phyloP scores from a whole-genome alignment of 176 grass and related monocot species.

The Eleusine indica region DNA sequence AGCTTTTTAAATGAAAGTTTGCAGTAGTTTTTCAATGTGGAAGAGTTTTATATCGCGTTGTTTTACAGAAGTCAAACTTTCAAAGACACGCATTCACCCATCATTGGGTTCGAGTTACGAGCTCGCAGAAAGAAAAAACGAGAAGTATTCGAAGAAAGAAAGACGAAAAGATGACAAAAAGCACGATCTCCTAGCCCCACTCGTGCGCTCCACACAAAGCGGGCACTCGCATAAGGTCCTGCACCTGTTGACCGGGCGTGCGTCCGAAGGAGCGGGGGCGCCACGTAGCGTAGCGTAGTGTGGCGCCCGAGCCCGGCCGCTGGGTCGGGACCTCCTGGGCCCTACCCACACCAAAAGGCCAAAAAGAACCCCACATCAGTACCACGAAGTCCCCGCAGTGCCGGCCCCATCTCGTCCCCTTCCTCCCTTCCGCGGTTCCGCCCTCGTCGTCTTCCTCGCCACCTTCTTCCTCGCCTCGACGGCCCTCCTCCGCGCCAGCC shows the following conservation, averaged over 20 bases:
- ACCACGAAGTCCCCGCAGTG: neutral
- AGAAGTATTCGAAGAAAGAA: neutral
- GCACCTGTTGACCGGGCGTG: constrained; percentile 28
- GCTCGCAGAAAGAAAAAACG: no score
- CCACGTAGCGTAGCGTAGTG: constrained; percentile 35
- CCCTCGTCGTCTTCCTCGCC: constrained; percentile 40
- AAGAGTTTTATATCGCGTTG: no score
- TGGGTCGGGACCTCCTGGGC: neutral
- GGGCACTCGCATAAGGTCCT: neutral
- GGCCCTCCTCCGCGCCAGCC: neutral
- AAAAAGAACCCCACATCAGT: constrained; percentile 7
- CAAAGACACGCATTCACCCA: no score
- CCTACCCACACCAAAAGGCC: neutral
- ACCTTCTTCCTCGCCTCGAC: neutral
- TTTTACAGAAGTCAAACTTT: no score
- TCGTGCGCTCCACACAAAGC: constrained; percentile 22
- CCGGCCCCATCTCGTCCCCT: constrained; percentile 24
- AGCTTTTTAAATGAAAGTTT: no score
- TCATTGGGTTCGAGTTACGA: no score
- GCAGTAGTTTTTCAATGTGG: no score
- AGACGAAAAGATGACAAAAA: neutral
- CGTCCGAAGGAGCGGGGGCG: constrained; percentile 5
- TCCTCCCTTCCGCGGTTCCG: neutral
- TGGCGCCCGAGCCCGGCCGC: neutral
- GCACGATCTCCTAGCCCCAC: neutral